Base-by-base conservation (phyloP, 202 grass and related monocot genomes). In the Schoenoplectus tabernaemontani region DNA sequence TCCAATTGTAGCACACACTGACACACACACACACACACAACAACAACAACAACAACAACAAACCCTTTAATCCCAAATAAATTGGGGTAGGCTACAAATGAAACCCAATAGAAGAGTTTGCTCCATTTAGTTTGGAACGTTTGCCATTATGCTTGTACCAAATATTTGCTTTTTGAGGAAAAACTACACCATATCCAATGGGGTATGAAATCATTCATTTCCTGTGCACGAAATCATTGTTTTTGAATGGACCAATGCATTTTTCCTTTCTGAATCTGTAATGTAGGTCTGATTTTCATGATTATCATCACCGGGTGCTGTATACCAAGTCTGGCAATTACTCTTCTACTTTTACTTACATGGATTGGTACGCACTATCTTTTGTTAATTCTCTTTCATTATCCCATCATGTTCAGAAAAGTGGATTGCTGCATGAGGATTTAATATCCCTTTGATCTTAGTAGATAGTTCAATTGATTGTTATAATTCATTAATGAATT, bases 311-410 rank as follows among this genome's bases (percentile, higher is more conserved):
- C 44, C 90, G 93, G 39, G 87, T 93, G 85, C 88, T 97, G 2
- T 97, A 93, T 61, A 97, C 93, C 22, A 97, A 97, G 51, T 97
- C 90, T 2, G 93, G 93, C 19, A 97, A 97, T 81, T 97, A 97
- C 48, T 87, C 93, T 61, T 97, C 93, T 16, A 93, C 93, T 77
- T 97, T 97, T 86, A 83, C 90, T 82, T 97, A 91, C 87, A 97
- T 97, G 93, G 93, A 97, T 82, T 89, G 93, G 93, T 97, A 61
- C 81, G 83, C 38, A 60, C 42, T 32, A 13, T 0, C 0, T 82
- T 37, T 81, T 9, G 17, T 28, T 28, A 28, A 28, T 1, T 84
- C 54, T 81, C 22, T 72, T 23, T 43, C 43, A 51, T 34, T 43
- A 22, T 54, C 28, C 28, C 28, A 28, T 28, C 28, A 28, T 66